Evolutionary conservation across 176 grass and related monocot genomes (phyloP).

Genomic region (Saccharum officinarum): DNA sequence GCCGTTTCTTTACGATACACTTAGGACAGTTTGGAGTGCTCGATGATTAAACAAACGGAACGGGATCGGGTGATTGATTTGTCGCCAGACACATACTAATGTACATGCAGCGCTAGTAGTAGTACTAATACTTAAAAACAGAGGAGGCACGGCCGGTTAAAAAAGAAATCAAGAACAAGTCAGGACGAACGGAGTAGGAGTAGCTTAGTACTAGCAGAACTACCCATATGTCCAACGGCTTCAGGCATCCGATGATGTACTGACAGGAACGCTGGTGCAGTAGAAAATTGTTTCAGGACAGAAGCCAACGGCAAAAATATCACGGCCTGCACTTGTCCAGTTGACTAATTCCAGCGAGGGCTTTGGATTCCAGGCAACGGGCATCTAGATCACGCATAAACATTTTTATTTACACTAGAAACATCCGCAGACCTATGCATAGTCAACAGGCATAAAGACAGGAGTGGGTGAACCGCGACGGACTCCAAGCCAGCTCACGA

Average conservation of each 20-base stretch:
- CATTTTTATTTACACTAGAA: neutral
- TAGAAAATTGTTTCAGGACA: neutral
- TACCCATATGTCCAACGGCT: too few species aligned
- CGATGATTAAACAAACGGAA: neutral
- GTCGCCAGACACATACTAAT: neutral
- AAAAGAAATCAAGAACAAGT: neutral
- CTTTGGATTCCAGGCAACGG: slow-evolving; percentile 53
- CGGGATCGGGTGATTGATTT: neutral
- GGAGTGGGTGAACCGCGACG: slow-evolving; percentile 17
- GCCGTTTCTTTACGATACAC: neutral
- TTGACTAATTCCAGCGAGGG: slow-evolving; percentile 36
- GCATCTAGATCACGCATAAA: slow-evolving; percentile 30
- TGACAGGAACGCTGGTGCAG: neutral
- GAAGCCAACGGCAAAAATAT: slow-evolving; percentile 14
- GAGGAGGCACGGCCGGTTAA: neutral
- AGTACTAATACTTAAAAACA: neutral
- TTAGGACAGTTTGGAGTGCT: neutral
- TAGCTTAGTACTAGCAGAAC: neutral
- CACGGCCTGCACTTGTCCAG: slow-evolving; percentile 5
- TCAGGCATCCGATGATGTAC: slow-evolving; percentile 44
- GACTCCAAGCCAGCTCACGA: slow-evolving; percentile 22
- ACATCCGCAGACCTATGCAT: slow-evolving; percentile 19
- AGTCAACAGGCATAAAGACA: slow-evolving; percentile 45
- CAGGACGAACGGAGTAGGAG: slow-evolving; percentile 4
- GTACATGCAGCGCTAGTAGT: neutral